Conservation (phyloP, 805 yeast species). For the Kockiozyma suomiensis region DNA sequence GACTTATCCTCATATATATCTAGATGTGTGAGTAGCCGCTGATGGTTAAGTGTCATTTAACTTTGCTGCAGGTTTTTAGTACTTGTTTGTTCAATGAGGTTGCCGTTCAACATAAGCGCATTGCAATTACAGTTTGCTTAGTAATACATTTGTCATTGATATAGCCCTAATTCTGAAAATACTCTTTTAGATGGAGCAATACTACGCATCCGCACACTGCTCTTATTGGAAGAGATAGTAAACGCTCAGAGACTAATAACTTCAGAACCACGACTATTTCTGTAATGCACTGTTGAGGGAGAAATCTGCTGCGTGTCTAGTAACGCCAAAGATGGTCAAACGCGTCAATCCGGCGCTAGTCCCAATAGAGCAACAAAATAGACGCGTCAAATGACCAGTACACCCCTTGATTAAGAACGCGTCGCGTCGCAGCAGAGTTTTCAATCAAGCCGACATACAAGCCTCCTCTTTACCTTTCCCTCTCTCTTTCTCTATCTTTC, state of each 20-base stretch:
- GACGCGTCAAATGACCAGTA: neutral
- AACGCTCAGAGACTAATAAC: too few species aligned
- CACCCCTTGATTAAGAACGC: neutral
- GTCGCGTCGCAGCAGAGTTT: conserved; percentile 1
- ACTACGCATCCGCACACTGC: too few species aligned
- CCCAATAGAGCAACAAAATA: neutral
- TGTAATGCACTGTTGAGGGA: too few species aligned
- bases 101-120: neutral
- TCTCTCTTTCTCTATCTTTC: neutral
- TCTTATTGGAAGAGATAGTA: too few species aligned
- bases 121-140: neutral
- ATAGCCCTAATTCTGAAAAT: too few species aligned
- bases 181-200: too few species aligned
- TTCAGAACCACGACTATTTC: too few species aligned
- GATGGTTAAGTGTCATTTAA: neutral
- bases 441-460: neutral
- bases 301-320: too few species aligned
- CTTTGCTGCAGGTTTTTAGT: too few species aligned
- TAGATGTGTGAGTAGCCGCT: neutral
- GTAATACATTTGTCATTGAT: neutral
- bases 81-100: too few species aligned
- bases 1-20: neutral
- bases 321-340: too few species aligned
- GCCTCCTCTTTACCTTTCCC: neutral
- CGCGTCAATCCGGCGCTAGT: neutral